Evolutionary conservation across 2,329 filamentous ascomycete species (phyloP).

Genomic region (Neophaeococcomyces mojaviensis): DNA sequence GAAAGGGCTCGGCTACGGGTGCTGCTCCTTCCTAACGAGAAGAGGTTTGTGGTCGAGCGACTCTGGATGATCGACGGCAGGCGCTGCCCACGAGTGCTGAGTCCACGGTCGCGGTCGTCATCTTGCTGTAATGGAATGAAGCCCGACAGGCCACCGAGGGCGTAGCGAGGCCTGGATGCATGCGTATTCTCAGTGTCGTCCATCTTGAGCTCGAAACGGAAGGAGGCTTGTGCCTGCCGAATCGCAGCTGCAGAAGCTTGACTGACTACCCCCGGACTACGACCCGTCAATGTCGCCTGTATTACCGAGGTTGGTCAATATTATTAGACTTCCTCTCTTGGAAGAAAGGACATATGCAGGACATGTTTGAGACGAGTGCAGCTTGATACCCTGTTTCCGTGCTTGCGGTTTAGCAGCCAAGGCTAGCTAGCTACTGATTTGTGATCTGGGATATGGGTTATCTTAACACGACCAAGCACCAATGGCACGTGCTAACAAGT

Average conservation of each 20-base stretch:
- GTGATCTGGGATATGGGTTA: too few species aligned
- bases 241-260: neutral
- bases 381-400: too few species aligned
- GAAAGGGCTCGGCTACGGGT: conserved; percentile 11
- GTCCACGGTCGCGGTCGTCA: conserved; percentile 30
- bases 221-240: neutral
- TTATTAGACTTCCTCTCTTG: too few species aligned
- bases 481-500: too few species aligned
- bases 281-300: too few species aligned
- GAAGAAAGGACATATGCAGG: too few species aligned
- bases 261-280: too few species aligned
- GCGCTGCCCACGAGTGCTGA: conserved; percentile 34
- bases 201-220: neutral
- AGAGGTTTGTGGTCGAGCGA: conserved; percentile 19
- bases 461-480: too few species aligned
- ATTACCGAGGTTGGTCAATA: too few species aligned
- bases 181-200: neutral
- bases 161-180: conserved; percentile 16
- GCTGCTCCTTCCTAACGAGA: conserved; percentile 12
- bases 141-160: conserved; percentile 15
- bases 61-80: conserved; percentile 27
- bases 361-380: too few species aligned
- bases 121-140: conserved; percentile 29
- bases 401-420: too few species aligned
- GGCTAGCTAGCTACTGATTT: too few species aligned